These are phyloP conservation scores for Colletotrichum spaethianum DNA, from an alignment of 2,329 filamentous ascomycete genomes.

Conservation along the genomic window DNA sequence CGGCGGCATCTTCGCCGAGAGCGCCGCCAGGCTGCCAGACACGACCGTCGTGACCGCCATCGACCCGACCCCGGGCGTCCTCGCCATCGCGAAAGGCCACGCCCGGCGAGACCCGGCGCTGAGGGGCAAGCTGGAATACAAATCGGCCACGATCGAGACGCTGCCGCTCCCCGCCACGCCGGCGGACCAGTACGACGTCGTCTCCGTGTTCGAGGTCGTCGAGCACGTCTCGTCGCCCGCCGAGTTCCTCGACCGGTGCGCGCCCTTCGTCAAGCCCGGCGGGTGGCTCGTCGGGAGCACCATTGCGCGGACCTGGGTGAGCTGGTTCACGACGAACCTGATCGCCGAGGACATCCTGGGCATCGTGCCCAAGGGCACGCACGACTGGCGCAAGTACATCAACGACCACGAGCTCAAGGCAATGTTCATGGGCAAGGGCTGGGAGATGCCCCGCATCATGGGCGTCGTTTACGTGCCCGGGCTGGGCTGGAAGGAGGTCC, in stretches of 20 bases:
- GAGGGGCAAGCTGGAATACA: constrained; percentile 75
- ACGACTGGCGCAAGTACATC: constrained; percentile 97
- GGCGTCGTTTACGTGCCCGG: constrained; percentile 94
- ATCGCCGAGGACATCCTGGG: constrained; percentile 89
- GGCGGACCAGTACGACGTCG: constrained; percentile 77
- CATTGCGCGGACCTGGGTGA: constrained; percentile 89
- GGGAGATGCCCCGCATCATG: constrained; percentile 75
- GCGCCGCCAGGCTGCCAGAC: constrained; percentile 77
- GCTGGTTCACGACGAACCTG: constrained; percentile 93
- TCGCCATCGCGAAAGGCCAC: constrained; percentile 82
- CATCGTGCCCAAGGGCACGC: constrained; percentile 92
- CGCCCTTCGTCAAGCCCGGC: constrained; percentile 86
- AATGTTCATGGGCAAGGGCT: constrained; percentile 69
- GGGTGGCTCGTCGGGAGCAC: constrained; percentile 95
- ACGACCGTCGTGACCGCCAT: constrained; percentile 80
- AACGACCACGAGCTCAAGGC: constrained; percentile 83
- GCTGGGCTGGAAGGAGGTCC: constrained; percentile 88
- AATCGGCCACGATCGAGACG: constrained; percentile 83
- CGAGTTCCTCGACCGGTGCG: constrained; percentile 79
- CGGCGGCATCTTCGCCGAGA: constrained; percentile 96
- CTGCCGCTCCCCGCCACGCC: constrained; percentile 60
- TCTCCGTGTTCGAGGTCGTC: constrained; percentile 93
- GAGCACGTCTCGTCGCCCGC: constrained; percentile 89
- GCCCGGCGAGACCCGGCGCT: constrained; percentile 81
- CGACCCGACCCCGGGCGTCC: constrained; percentile 81